Conservation (phyloP, 2,329 filamentous ascomycete genomes). For the Tolypocladium ovalisporum region DNA sequence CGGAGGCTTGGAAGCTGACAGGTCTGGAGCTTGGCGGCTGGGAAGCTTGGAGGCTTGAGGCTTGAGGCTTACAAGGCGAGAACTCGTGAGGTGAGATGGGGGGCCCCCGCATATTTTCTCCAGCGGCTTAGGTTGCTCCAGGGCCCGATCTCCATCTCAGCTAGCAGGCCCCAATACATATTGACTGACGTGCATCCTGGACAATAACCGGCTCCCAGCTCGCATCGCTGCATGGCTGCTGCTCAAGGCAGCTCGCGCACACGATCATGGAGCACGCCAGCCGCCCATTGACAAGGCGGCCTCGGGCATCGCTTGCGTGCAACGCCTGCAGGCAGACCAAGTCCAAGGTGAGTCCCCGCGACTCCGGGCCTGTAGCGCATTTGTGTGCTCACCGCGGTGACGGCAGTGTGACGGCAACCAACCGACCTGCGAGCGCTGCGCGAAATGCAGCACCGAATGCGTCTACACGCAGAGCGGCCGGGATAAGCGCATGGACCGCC, state of each 20-base stretch:
- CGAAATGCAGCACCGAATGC: constrained; percentile 5
- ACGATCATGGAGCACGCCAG: constrained; percentile 3
- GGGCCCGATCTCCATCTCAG: background rate
- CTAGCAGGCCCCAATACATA: background rate
- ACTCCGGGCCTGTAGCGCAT: too few relatives aligned
- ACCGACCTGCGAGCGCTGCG: constrained; percentile 12
- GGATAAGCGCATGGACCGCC: constrained; percentile 13
- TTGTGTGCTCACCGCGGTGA: background rate
- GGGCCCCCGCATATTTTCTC: background rate
- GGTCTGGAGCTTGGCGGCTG: too few relatives aligned
- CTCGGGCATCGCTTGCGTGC: constrained; percentile 11
- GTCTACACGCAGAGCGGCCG: constrained; percentile 11
- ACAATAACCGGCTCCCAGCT: background rate
- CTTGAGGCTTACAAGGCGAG: too few relatives aligned
- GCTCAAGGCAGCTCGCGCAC: background rate
- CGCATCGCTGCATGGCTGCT: background rate
- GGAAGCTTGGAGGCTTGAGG: background rate
- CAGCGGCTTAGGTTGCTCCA: background rate
- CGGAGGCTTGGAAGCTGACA: background rate
- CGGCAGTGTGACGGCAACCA: constrained; percentile 10
- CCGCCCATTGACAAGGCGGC: constrained; percentile 10
- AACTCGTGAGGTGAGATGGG: background rate
- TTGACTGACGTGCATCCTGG: background rate
- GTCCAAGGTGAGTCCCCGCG: constrained; percentile 10
- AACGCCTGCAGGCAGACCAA: constrained; percentile 12